These are phyloP conservation scores for Vitis rotundifolia DNA, from an alignment of 164 flowering plant genomes.

Conservation along the genomic window DNA sequence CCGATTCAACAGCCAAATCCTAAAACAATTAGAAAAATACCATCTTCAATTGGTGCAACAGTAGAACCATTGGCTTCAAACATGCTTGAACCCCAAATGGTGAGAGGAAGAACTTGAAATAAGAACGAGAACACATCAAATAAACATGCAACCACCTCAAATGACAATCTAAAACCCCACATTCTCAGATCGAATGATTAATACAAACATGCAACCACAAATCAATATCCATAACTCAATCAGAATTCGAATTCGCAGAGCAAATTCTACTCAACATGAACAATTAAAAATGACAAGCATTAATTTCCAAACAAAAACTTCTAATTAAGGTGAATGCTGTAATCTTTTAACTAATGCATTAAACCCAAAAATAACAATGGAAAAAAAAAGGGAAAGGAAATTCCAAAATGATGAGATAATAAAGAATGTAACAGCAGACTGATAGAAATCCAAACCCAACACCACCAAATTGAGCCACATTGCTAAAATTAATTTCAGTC, in stretches of 20 bases:
- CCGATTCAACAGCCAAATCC: not conserved
- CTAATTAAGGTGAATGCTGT: not conserved
- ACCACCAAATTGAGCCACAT: conserved; percentile 19
- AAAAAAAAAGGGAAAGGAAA: not conserved
- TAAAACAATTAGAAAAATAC: not conserved
- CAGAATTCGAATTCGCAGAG: not conserved
- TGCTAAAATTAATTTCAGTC: conserved; percentile 13
- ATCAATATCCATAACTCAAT: conserved; percentile 2
- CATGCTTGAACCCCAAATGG: not conserved
- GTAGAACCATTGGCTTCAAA: not conserved
- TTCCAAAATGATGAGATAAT: not conserved
- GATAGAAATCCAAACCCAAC: not conserved
- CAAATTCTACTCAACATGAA: not conserved
- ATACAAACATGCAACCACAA: conserved; percentile 23
- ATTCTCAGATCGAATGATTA: conserved; percentile 22
- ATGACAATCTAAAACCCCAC: conserved; percentile 1
- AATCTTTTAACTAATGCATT: not conserved
- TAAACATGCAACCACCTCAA: not conserved
- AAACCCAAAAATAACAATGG: not conserved
- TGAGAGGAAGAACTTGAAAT: not conserved
- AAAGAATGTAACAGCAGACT: not conserved
- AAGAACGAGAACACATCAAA: not conserved
- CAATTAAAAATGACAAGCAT: not conserved
- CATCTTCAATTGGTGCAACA: not conserved
- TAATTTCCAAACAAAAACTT: not conserved